These are phyloP conservation scores for Gossypium raimondii DNA, from an alignment of 345 rosid genomes.

Conservation along the genomic window DNA sequence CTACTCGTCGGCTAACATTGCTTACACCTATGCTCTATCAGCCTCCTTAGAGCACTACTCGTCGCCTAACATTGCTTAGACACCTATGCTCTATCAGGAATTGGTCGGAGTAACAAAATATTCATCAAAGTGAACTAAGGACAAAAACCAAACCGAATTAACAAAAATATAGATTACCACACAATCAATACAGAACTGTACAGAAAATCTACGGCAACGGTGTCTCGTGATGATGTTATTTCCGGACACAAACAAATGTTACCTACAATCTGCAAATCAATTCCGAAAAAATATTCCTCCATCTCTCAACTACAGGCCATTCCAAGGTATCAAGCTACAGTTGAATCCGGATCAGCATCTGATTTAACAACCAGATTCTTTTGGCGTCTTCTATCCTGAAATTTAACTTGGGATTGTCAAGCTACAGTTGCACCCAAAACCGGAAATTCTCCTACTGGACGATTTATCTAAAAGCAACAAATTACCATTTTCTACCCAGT, in stretches of 20 bases:
- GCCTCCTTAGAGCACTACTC: too few species aligned
- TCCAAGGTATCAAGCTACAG: not conserved
- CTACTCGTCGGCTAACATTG: too few species aligned
- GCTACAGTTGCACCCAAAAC: not conserved
- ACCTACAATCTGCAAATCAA: slow-evolving; percentile 14
- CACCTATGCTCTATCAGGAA: too few species aligned
- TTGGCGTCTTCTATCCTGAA: slow-evolving; percentile 71
- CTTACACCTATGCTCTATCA: too few species aligned
- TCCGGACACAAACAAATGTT: slow-evolving; percentile 25
- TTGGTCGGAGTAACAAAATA: not conserved
- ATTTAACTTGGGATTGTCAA: slow-evolving; percentile 6
- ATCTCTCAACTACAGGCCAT: slow-evolving; percentile 4
- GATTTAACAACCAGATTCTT: slow-evolving; percentile 40
- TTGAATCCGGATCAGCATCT: slow-evolving; percentile 35
- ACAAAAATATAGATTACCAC: not conserved
- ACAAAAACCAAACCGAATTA: not conserved
- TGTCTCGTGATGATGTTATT: slow-evolving; percentile 18
- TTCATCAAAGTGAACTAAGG: not conserved
- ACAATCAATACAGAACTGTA: not conserved
- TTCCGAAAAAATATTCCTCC: not conserved
- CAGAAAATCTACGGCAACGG: slow-evolving; percentile 2
- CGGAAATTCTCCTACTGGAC: not conserved
- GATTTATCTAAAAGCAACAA: not conserved
- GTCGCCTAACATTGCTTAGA: too few species aligned
- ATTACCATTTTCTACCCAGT: not conserved